Evolutionary conservation across 2,329 filamentous ascomycete species (phyloP).

Genomic region (Bipolaris oryzae): DNA sequence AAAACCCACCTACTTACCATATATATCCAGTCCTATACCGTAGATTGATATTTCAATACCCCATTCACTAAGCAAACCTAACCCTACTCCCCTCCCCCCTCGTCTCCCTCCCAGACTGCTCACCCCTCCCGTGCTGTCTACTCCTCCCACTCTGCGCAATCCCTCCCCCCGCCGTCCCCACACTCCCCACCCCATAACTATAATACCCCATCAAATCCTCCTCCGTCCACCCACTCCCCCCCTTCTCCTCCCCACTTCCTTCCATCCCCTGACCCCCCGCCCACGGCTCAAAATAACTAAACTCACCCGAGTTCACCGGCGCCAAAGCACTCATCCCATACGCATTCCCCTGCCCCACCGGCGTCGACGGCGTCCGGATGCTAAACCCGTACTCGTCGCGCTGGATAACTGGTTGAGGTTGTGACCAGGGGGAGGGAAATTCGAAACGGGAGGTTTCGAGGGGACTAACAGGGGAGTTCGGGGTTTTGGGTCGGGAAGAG

Average conservation of each 20-base stretch:
- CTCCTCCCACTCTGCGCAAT: too few relatives aligned
- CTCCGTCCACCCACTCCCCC: neutral
- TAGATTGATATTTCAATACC: too few relatives aligned
- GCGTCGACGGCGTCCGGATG: neutral
- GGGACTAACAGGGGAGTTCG: neutral
- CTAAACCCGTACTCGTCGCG: neutral
- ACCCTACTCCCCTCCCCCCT: too few relatives aligned
- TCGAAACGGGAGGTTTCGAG: conserved; percentile 3
- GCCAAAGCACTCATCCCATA: neutral
- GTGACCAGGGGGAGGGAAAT: neutral
- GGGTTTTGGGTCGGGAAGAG: too few relatives aligned
- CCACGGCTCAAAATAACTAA: neutral
- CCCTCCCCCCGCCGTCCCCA: neutral
- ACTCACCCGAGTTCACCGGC: neutral
- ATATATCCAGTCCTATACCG: too few relatives aligned
- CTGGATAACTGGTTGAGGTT: neutral
- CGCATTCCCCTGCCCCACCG: neutral
- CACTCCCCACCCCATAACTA: neutral
- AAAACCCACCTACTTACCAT: too few relatives aligned
- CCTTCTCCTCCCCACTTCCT: neutral
- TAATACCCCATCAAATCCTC: neutral
- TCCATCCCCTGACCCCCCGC: neutral
- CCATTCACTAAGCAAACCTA: too few relatives aligned
- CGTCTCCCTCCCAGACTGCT: too few relatives aligned
- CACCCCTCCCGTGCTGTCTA: neutral